Conservation (phyloP, 352 stramenopile species). For the Thalassiosira delicatula region DNA sequence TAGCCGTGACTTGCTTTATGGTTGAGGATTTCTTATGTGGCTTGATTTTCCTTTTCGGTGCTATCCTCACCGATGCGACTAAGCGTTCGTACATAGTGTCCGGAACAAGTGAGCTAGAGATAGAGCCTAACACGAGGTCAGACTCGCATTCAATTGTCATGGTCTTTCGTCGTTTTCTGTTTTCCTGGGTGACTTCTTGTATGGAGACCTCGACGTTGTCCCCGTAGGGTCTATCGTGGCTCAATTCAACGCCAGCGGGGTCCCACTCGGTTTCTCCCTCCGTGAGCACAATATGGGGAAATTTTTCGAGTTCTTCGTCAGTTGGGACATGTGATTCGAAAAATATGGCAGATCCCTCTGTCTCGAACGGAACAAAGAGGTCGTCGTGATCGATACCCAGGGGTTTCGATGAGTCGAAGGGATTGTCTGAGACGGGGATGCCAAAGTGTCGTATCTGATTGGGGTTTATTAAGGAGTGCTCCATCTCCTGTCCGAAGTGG, state of each 20-base stretch:
- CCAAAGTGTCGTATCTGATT: slow-evolving; percentile 51
- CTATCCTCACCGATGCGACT: too few relatives aligned
- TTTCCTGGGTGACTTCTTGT: too few relatives aligned
- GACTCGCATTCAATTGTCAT: too few relatives aligned
- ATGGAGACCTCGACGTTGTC: too few relatives aligned
- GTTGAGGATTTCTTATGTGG: too few relatives aligned
- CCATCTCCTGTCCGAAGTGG: slow-evolving; percentile 41
- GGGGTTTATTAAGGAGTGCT: slow-evolving; percentile 51
- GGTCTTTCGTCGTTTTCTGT: too few relatives aligned
- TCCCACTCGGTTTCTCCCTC: slow-evolving; percentile 17
- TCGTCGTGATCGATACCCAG: slow-evolving; percentile 28
- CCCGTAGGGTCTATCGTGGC: background rate
- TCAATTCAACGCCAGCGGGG: background rate
- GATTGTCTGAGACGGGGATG: slow-evolving; percentile 34
- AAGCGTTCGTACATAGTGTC: too few relatives aligned
- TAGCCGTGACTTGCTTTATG: background rate
- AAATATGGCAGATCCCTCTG: slow-evolving; percentile 6
- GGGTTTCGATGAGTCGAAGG: background rate
- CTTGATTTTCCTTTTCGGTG: too few relatives aligned
- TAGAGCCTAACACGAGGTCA: too few relatives aligned
- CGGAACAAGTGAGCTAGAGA: too few relatives aligned
- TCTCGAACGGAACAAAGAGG: slow-evolving; percentile 1
- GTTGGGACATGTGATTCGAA: slow-evolving; percentile 21
- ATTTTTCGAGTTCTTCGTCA: slow-evolving; percentile 23
- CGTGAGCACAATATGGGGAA: slow-evolving; percentile 26